phyloP scores from a whole-genome alignment of 106 monocot species.

The Ottelia alismoides region DNA sequence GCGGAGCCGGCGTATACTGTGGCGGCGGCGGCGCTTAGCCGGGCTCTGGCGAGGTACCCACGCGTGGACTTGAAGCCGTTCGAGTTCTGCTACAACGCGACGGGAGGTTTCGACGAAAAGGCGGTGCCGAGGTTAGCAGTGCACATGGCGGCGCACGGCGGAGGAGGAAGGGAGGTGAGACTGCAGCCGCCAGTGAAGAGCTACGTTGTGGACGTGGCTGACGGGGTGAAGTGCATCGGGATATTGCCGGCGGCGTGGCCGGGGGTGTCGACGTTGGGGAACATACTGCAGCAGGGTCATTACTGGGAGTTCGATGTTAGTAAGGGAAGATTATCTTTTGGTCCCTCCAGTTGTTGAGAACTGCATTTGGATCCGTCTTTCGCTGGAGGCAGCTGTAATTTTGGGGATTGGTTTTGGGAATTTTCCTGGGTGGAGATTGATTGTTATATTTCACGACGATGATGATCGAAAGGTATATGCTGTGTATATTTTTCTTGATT shows the following conservation, averaged over 20 bases:
- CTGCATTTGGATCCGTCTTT: too few relatives aligned
- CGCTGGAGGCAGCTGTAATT: too few relatives aligned
- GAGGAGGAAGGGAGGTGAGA: conserved; percentile 8
- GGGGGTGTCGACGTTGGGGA: conserved; percentile 60
- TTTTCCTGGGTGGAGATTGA: too few relatives aligned
- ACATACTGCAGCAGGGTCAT: conserved; percentile 86
- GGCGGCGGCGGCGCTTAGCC: conserved; percentile 35
- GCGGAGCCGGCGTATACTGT: conserved; percentile 60
- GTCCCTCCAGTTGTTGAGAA: conserved; percentile 13
- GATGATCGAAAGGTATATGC: too few relatives aligned
- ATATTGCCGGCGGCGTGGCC: conserved; percentile 41
- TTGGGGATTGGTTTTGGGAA: too few relatives aligned
- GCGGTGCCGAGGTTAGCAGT: conserved; percentile 36
- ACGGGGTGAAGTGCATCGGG: conserved; percentile 76
- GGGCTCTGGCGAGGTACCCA: conserved; percentile 14
- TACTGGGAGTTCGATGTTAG: conserved; percentile 78
- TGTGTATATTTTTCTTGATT: too few relatives aligned
- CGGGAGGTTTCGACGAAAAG: neutral
- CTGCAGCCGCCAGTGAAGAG: conserved; percentile 74
- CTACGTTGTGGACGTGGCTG: conserved; percentile 67
- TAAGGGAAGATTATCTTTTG: conserved; percentile 8
- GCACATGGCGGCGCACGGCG: conserved; percentile 28
- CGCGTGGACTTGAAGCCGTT: conserved; percentile 54
- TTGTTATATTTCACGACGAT: too few relatives aligned
- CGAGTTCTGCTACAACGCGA: conserved; percentile 72